A percentile compares a stretch with the other conserved stretches of the same genome.
These are phyloP conservation scores for Suhomyces sp. DNA, from an alignment of 805 yeast genomes.

Conservation along the genomic window DNA sequence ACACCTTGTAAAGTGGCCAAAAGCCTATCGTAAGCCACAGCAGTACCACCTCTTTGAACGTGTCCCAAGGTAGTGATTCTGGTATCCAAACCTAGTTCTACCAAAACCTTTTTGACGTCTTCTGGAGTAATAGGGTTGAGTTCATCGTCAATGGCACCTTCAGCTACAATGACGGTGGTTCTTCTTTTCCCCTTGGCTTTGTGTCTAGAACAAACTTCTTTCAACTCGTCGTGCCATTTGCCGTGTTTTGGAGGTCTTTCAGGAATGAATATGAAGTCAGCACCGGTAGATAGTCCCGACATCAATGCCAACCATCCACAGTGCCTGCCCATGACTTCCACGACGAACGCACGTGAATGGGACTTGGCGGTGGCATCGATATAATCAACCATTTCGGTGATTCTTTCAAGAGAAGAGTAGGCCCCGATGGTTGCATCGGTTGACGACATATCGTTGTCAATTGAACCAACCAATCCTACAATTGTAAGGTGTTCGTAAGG, in stretches of 20 bases:
- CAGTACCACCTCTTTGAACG: conserved; percentile 81
- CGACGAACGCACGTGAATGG: conserved; percentile 78
- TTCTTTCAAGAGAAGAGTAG: conserved; percentile 71
- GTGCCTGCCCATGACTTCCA: conserved; percentile 88
- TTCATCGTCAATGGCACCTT: conserved; percentile 74
- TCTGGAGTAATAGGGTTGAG: conserved; percentile 64
- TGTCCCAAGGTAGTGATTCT: conserved; percentile 77
- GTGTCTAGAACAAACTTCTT: conserved; percentile 60
- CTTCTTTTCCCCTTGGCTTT: conserved; percentile 71
- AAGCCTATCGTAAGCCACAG: conserved; percentile 70
- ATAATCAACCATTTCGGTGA: conserved; percentile 72
- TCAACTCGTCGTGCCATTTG: conserved; percentile 68
- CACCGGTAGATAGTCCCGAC: conserved; percentile 79
- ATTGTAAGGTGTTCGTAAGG: conserved; percentile 59
- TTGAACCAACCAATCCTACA: conserved; percentile 78
- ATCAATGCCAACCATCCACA: conserved; percentile 85
- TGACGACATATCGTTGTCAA: conserved; percentile 82
- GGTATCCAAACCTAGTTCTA: conserved; percentile 69
- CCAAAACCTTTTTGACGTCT: conserved; percentile 64
- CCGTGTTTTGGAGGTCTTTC: conserved; percentile 66
- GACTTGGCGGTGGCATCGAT: conserved; percentile 83
- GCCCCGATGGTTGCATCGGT: conserved; percentile 84
- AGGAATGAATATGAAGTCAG: conserved; percentile 78
- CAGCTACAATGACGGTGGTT: conserved; percentile 78
- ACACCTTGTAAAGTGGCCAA: conserved; percentile 80